Conservation (phyloP, 192 early-diverging fungal species). For the Dimargaris xerosporica region DNA sequence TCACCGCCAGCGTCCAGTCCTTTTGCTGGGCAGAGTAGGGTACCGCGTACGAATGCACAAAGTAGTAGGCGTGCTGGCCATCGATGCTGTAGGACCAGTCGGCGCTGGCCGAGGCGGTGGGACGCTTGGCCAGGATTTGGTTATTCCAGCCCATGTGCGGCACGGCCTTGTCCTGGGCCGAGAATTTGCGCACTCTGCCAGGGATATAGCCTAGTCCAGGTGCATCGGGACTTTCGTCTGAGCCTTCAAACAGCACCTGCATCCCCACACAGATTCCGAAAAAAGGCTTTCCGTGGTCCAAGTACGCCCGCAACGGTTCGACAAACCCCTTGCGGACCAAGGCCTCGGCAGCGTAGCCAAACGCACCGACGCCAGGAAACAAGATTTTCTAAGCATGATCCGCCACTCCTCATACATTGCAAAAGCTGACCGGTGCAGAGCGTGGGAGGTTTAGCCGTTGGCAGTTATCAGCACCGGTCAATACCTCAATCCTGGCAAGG, state of each 20-base stretch:
- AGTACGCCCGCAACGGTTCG: conserved; percentile 67
- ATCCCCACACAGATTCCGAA: conserved; percentile 99
- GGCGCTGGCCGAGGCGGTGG: conserved; percentile 8
- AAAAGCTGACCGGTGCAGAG: background rate
- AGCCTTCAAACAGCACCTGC: conserved; percentile 84
- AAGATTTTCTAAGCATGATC: conserved; percentile 57
- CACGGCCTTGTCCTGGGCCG: conserved; percentile 53
- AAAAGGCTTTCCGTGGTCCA: conserved; percentile 74
- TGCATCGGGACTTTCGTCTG: conserved; percentile 70
- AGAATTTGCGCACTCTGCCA: conserved; percentile 48
- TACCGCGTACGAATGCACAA: conserved; percentile 93
- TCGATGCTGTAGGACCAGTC: conserved; percentile 20
- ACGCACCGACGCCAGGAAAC: conserved; percentile 97
- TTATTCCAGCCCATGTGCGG: conserved; percentile 98
- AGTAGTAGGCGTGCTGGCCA: conserved; percentile 66
- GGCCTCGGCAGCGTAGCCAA: conserved; percentile 77
- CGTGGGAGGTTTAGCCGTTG: too few species aligned
- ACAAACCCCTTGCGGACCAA: conserved; percentile 57
- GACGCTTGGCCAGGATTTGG: background rate
- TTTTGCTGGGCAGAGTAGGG: conserved; percentile 35
- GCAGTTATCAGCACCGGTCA: too few species aligned
- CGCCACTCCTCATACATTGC: background rate
- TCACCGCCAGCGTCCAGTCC: conserved; percentile 66
- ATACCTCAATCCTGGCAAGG: too few species aligned
- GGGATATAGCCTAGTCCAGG: conserved; percentile 76